These are phyloP conservation scores for Smittium culicis DNA, from an alignment of 371 early-diverging fungal genomes.

Conservation along the genomic window DNA sequence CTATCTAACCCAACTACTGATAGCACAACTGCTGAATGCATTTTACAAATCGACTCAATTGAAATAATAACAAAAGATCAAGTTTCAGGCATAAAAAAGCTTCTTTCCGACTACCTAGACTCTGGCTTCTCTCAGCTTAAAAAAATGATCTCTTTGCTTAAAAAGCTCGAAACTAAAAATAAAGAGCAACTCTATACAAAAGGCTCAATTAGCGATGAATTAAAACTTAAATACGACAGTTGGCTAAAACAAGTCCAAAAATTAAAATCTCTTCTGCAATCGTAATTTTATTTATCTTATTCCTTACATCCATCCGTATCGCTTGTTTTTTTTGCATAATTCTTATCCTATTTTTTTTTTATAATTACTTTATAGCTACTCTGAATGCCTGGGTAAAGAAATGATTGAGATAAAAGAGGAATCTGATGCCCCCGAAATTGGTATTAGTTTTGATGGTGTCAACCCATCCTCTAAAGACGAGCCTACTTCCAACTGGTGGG, in stretches of 20 bases:
- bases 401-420: slow-evolving; percentile 3
- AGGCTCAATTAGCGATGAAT: slow-evolving; percentile 37
- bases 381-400: slow-evolving; percentile 9
- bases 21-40: slow-evolving; percentile 20
- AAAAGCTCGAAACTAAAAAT: slow-evolving; percentile 58
- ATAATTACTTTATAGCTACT: background rate
- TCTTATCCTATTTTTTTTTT: background rate
- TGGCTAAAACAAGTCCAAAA: slow-evolving; percentile 9
- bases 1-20: slow-evolving; percentile 16
- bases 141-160: slow-evolving; percentile 57
- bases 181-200: slow-evolving; percentile 64
- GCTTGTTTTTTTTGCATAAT: background rate
- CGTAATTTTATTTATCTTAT: slow-evolving; percentile 1
- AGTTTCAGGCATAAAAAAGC: slow-evolving; percentile 37
- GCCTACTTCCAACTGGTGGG: slow-evolving; percentile 17
- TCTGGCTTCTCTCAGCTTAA: slow-evolving; percentile 46
- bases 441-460: slow-evolving; percentile 24
- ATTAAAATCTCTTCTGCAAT: background rate
- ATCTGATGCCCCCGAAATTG: slow-evolving; percentile 10
- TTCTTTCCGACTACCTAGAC: slow-evolving; percentile 55
- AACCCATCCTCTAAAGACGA: slow-evolving; percentile 9
- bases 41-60: slow-evolving; percentile 7
- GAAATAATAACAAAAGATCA: slow-evolving; percentile 35
- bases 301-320: no score
- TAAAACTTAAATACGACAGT: slow-evolving; percentile 3